phyloP scores from a whole-genome alignment of 805 yeast species.

The Clavispora phyllophila region DNA sequence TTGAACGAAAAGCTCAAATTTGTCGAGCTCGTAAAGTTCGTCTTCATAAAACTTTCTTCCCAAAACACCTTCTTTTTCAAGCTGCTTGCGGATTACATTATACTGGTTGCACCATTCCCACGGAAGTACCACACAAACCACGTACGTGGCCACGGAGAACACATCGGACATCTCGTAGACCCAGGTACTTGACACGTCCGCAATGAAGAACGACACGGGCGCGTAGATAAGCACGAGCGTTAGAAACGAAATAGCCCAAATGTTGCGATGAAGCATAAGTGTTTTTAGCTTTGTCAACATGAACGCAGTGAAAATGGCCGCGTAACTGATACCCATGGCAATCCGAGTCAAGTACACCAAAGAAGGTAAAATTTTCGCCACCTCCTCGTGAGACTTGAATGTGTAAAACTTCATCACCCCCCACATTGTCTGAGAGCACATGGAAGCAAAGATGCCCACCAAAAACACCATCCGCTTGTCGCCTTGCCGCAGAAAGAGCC shows the following conservation, averaged over 20 bases:
- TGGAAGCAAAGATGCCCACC: constrained; percentile 50
- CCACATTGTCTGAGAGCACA: constrained; percentile 62
- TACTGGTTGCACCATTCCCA: constrained; percentile 85
- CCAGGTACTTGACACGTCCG: constrained; percentile 74
- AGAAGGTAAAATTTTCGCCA: constrained; percentile 60
- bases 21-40: constrained; percentile 42
- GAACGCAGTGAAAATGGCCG: constrained; percentile 56
- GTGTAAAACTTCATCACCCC: constrained; percentile 53
- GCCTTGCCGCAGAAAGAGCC: constrained; percentile 59
- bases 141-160: constrained; percentile 67
- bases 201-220: constrained; percentile 66
- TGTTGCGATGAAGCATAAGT: constrained; percentile 42
- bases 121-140: constrained; percentile 65
- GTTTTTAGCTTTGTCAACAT: constrained; percentile 47
- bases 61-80: constrained; percentile 65
- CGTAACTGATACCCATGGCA: constrained; percentile 63
- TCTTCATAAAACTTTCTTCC: constrained; percentile 76
- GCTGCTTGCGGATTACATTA: constrained; percentile 48
- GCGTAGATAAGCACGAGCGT: constrained; percentile 52
- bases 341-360: constrained; percentile 71
- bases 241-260: constrained; percentile 52
- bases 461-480: constrained; percentile 62
- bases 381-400: constrained; percentile 34
- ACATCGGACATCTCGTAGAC: constrained; percentile 69
- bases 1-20: constrained; percentile 36